phyloP scores from a whole-genome alignment of 768 basidiomycete species.

The Russula virescens region DNA sequence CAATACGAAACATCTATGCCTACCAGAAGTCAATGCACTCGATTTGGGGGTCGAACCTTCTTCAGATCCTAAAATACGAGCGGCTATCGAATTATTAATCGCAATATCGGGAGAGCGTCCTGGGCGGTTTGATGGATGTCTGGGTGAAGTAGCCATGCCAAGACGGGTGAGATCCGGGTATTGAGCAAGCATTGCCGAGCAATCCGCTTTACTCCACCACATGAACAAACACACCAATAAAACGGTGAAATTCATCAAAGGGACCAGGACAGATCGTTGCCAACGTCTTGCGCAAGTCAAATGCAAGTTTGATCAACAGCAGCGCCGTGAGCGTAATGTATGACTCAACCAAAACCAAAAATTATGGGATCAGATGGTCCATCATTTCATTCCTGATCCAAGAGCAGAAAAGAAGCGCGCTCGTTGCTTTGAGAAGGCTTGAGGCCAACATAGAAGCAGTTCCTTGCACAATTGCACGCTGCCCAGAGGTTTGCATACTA shows the following conservation, averaged over 20 bases:
- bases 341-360: neutral
- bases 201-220: neutral
- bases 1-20: neutral
- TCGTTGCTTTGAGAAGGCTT: neutral
- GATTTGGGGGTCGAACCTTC: no score
- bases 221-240: neutral
- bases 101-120: neutral
- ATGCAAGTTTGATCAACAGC: conserved; percentile 3
- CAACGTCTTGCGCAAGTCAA: neutral
- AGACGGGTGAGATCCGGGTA: neutral
- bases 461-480: neutral
- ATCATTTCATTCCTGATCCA: neutral
- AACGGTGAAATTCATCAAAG: neutral
- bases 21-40: neutral
- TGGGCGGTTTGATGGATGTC: neutral
- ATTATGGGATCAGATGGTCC: neutral
- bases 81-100: neutral
- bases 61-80: neutral
- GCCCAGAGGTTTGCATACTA: neutral
- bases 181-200: neutral
- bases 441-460: neutral
- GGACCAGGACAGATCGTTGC: conserved; percentile 1
- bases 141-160: neutral
- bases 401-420: neutral
- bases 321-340: neutral